A percentile compares a stretch with the other conserved stretches of the same genome.
phyloP scores from a whole-genome alignment of 1,284 basidiomycete genomes.

The Inonotus hispidus region DNA sequence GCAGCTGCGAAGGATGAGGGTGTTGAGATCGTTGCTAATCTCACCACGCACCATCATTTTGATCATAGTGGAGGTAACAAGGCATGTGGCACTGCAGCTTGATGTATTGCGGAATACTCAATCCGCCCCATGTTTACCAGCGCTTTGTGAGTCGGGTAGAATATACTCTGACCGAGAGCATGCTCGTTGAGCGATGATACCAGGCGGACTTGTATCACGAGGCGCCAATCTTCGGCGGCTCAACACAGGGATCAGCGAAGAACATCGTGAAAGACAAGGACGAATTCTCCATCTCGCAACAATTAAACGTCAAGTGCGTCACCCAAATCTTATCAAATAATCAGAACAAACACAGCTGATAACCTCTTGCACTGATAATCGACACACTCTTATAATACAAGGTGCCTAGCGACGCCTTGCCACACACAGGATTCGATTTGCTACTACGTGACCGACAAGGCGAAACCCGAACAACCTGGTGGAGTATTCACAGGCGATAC shows the following conservation, averaged over 20 bases:
- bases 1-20: slow-evolving; percentile 61
- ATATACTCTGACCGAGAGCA: not conserved
- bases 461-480: slow-evolving; percentile 47
- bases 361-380: not conserved
- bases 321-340: not conserved
- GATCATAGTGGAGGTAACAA: slow-evolving; percentile 89
- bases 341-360: not conserved
- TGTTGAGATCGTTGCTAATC: slow-evolving; percentile 66
- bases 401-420: slow-evolving; percentile 78
- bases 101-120: not conserved
- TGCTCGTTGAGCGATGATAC: not conserved
- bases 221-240: slow-evolving; percentile 82
- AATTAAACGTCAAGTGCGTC: slow-evolving; percentile 61
- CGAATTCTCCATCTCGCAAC: slow-evolving; percentile 67
- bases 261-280: slow-evolving; percentile 78
- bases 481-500: slow-evolving; percentile 96
- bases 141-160: slow-evolving; percentile 8
- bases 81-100: slow-evolving; percentile 33
- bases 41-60: slow-evolving; percentile 86
- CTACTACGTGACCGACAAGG: slow-evolving; percentile 66
- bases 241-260: slow-evolving; percentile 60
- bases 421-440: slow-evolving; percentile 97
- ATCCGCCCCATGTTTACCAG: not conserved
- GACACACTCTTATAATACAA: not conserved
- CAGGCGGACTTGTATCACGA: slow-evolving; percentile 51